phyloP scores from a whole-genome alignment of 768 basidiomycete genomes.

The Pleurotus eryngii region DNA sequence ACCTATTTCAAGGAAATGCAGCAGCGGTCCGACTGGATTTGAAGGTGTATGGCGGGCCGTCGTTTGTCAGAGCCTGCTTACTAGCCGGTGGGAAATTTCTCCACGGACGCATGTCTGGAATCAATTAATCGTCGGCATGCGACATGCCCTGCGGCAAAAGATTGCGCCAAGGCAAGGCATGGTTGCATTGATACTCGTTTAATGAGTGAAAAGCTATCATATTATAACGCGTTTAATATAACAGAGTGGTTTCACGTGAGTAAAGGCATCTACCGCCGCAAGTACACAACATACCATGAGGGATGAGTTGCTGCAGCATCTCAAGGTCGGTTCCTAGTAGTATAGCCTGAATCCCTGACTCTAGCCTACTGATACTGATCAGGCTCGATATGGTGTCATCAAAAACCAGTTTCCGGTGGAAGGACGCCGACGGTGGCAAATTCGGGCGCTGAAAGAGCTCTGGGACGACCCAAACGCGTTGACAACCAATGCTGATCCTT shows the following conservation, averaged over 20 bases:
- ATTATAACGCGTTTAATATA: no score
- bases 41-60: not conserved
- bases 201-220: no score
- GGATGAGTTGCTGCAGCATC: not conserved
- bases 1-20: not conserved
- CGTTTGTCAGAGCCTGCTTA: no score
- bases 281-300: not conserved
- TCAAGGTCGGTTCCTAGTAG: not conserved
- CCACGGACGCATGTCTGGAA: not conserved
- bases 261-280: no score
- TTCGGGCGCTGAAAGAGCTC: slow-evolving; percentile 9
- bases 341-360: not conserved
- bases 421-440: slow-evolving; percentile 9
- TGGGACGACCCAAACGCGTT: slow-evolving; percentile 7
- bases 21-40: not conserved
- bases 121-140: not conserved
- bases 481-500: not conserved
- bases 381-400: slow-evolving; percentile 7
- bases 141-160: no score
- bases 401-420: slow-evolving; percentile 7
- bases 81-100: not conserved
- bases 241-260: no score
- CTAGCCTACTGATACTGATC: not conserved
- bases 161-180: no score
- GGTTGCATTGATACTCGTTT: no score